Conservation (phyloP, 768 basidiomycete genomes). For the Hortiboletus campestris region DNA sequence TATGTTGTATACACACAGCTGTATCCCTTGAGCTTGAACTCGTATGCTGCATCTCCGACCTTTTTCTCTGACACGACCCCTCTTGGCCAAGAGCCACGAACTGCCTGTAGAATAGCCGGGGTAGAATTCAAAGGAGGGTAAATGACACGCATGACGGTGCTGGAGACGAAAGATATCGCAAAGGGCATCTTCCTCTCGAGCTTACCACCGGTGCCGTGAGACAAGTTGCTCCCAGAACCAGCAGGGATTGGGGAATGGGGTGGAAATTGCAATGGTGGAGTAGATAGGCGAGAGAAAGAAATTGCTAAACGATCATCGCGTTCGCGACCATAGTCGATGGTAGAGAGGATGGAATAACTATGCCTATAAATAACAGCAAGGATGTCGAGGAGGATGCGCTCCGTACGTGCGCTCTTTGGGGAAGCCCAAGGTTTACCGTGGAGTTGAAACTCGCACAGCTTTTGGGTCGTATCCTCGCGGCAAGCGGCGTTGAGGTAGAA, state of each 20-base stretch:
- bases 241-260: conserved; percentile 39
- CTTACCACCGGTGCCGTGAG: conserved; percentile 35
- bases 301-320: conserved; percentile 69
- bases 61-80: conserved; percentile 79
- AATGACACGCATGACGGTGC: conserved; percentile 68
- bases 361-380: conserved; percentile 59
- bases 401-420: conserved; percentile 61
- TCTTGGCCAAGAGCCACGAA: conserved; percentile 74
- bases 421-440: conserved; percentile 73
- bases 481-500: conserved; percentile 42
- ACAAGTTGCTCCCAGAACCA: conserved; percentile 37
- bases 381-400: conserved; percentile 69
- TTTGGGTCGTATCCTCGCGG: conserved; percentile 55
- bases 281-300: conserved; percentile 58
- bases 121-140: conserved; percentile 74
- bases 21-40: conserved; percentile 82
- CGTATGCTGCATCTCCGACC: conserved; percentile 65
- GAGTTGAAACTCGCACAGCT: conserved; percentile 64
- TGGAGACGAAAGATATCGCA: conserved; percentile 70
- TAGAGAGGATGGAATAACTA: conserved; percentile 63
- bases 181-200: conserved; percentile 49
- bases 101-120: conserved; percentile 78
- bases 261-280: conserved; percentile 35
- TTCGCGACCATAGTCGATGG: conserved; percentile 76
- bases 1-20: conserved; percentile 50